Percentiles rank a stretch among this genome's conserved stretches.
Evolutionary conservation across 2,329 filamentous ascomycete species (phyloP).

Genomic region (Diaporthe sp.): DNA sequence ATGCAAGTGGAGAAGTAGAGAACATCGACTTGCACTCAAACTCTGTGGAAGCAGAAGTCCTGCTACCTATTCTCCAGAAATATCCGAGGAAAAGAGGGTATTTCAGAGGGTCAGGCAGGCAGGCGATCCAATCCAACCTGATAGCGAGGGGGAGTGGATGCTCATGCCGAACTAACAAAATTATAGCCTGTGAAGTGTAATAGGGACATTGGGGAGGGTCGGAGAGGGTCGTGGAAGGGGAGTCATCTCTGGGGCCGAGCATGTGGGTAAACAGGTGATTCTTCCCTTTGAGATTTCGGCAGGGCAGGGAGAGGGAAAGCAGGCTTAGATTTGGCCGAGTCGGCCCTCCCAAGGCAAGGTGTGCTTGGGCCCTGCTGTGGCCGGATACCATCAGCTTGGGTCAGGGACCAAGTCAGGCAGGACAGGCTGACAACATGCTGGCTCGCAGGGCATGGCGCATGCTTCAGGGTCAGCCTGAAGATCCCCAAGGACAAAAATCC

Average conservation of each 20-base stretch:
- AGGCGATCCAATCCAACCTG: too few relatives aligned
- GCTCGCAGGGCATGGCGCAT: not conserved
- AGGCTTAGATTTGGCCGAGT: slow-evolving; percentile 30
- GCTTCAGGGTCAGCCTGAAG: not conserved
- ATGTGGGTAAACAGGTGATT: slow-evolving; percentile 30
- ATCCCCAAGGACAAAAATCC: not conserved
- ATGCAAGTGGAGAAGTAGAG: too few relatives aligned
- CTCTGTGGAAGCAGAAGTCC: too few relatives aligned
- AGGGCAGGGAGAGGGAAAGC: not conserved
- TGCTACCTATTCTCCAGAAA: too few relatives aligned
- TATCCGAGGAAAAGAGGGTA: too few relatives aligned
- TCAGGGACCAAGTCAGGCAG: slow-evolving; percentile 13
- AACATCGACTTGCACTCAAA: too few relatives aligned
- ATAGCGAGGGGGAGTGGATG: too few relatives aligned
- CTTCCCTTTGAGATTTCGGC: slow-evolving; percentile 14
- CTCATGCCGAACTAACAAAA: too few relatives aligned
- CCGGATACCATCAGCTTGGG: slow-evolving; percentile 28
- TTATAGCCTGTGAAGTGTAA: too few relatives aligned
- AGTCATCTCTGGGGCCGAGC: not conserved
- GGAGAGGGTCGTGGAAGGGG: too few relatives aligned
- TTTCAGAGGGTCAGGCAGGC: too few relatives aligned
- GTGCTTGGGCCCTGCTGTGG: slow-evolving; percentile 26
- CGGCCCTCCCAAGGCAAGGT: not conserved
- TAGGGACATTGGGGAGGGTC: not conserved
- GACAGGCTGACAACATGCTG: not conserved